phyloP scores from a whole-genome alignment of 1,284 basidiomycete species.

The Neonothopanus nambi region DNA sequence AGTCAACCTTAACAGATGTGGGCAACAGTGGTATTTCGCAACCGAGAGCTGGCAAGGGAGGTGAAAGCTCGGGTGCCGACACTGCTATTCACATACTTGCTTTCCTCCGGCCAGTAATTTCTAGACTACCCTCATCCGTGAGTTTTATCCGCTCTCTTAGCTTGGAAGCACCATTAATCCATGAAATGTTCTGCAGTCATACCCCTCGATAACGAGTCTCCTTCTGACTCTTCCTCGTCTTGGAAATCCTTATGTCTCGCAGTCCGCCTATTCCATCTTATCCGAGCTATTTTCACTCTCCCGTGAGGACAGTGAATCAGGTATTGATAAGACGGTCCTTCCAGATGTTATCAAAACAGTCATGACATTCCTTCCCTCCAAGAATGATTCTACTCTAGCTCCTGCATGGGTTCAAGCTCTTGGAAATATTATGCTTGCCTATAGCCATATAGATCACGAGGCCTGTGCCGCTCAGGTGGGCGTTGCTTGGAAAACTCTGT shows the following conservation, averaged over 20 bases:
- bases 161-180: constrained; percentile 8
- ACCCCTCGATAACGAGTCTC: constrained; percentile 66
- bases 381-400: constrained; percentile 58
- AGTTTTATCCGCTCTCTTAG: constrained; percentile 28
- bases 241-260: constrained; percentile 83
- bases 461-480: constrained; percentile 54
- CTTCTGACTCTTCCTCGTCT: constrained; percentile 80
- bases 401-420: constrained; percentile 77
- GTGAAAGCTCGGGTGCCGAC: constrained; percentile 62
- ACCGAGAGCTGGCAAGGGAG: constrained; percentile 56
- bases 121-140: constrained; percentile 67
- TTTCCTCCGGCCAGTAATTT: constrained; percentile 65
- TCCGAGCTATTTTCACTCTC: constrained; percentile 70
- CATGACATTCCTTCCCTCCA: constrained; percentile 71
- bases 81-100: constrained; percentile 81
- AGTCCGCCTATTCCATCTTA: constrained; percentile 80
- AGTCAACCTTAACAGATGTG: constrained; percentile 66
- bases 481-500: constrained; percentile 77
- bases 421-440: constrained; percentile 68
- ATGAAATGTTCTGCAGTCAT: constrained; percentile 48
- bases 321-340: constrained; percentile 51
- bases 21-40: constrained; percentile 61
- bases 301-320: constrained; percentile 45
- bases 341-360: constrained; percentile 75
- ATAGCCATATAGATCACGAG: constrained; percentile 47